Conservation (phyloP, 2,329 filamentous ascomycete genomes). For the Aspergillus pseudotamarii region DNA sequence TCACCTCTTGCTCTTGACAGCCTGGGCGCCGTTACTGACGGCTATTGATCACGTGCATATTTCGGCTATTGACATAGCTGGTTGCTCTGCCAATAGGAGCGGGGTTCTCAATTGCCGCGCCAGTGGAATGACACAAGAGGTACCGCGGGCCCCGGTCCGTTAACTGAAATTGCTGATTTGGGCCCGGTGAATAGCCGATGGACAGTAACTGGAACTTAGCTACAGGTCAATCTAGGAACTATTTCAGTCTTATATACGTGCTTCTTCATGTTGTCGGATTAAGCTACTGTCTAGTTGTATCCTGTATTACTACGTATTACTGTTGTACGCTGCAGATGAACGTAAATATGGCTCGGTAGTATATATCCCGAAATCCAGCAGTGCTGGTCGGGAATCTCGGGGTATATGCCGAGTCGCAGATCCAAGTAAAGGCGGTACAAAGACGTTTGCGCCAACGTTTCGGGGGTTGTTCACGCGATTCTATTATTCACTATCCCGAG, state of each 20-base stretch:
- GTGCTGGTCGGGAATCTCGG: not conserved
- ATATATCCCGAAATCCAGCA: not conserved
- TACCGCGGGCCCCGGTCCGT: not conserved
- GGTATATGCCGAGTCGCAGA: not conserved
- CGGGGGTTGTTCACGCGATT: not conserved
- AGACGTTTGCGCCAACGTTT: not conserved
- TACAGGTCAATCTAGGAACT: not conserved
- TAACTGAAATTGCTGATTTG: conserved; percentile 10
- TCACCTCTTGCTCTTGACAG: not conserved
- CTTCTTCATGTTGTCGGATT: not conserved
- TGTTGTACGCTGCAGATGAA: not conserved
- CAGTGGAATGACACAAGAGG: conserved; percentile 8
- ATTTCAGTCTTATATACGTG: not conserved
- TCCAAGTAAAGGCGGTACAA: not conserved
- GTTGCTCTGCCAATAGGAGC: conserved; percentile 16
- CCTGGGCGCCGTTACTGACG: not conserved
- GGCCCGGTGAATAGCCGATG: conserved; percentile 9
- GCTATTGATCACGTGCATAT: conserved; percentile 16
- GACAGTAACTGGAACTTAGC: not conserved
- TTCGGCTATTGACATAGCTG: conserved; percentile 1
- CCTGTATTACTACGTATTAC: not conserved
- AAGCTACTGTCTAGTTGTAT: not conserved
- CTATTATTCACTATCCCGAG: not conserved
- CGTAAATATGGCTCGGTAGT: not conserved
- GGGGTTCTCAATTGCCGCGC: conserved; percentile 7